Percentiles rank a stretch among this genome's conserved stretches.
Conservation (phyloP, 805 yeast species). For the Hanseniaspora taiwanica region DNA sequence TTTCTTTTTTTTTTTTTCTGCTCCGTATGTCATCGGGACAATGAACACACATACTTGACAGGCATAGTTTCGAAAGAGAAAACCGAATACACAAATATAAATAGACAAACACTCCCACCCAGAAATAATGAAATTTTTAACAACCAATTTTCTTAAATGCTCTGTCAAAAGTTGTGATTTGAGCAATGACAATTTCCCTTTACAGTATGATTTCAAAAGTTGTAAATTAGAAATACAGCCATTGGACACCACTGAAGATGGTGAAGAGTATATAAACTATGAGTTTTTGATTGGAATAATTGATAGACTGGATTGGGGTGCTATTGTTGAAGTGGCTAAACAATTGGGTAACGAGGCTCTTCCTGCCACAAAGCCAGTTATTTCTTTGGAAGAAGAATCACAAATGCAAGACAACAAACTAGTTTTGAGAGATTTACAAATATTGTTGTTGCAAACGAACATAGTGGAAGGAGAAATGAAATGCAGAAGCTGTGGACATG, state of each 20-base stretch:
- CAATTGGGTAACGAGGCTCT: constrained; percentile 56
- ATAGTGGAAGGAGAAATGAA: constrained; percentile 81
- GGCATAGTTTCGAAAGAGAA: neutral
- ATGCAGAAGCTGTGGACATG: constrained; percentile 75
- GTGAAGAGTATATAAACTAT: constrained; percentile 65
- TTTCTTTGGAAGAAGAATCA: constrained; percentile 11
- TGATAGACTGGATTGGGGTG: constrained; percentile 81
- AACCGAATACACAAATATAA: neutral
- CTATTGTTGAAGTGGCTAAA: constrained; percentile 59
- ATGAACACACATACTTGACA: too few species aligned
- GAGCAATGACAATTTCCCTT: constrained; percentile 68
- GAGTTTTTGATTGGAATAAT: constrained; percentile 66
- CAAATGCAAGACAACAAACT: constrained; percentile 17
- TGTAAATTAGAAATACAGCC: constrained; percentile 52
- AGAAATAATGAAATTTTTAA: constrained; percentile 68
- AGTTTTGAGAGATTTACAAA: constrained; percentile 63
- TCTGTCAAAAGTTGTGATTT: constrained; percentile 73
- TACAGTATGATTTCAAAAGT: constrained; percentile 39
- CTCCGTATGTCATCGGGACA: too few species aligned
- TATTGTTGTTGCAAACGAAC: constrained; percentile 70
- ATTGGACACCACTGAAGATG: constrained; percentile 15
- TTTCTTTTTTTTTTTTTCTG: too few species aligned
- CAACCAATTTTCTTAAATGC: constrained; percentile 94
- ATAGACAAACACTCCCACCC: neutral
- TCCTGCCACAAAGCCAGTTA: constrained; percentile 50